Conservation (phyloP, 345 rosid species). For the Carallia brachiata region DNA sequence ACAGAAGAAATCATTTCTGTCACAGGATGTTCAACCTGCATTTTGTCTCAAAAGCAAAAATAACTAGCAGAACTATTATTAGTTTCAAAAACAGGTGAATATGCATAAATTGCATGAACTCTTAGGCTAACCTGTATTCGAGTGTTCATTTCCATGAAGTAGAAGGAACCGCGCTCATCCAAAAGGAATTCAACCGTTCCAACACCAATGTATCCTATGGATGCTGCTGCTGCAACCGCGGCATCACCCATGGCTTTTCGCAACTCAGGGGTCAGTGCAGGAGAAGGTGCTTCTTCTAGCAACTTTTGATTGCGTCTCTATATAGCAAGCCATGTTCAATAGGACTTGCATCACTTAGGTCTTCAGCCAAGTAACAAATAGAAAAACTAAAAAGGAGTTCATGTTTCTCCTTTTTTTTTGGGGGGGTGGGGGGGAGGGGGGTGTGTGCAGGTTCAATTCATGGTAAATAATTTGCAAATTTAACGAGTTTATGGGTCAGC, state of each 20-base stretch:
- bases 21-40: constrained; percentile 97
- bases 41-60: constrained; percentile 11
- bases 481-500: too few relatives aligned
- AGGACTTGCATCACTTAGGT: constrained; percentile 14
- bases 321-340: constrained; percentile 25
- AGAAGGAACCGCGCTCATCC: constrained; percentile 97
- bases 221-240: constrained; percentile 99
- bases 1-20: constrained; percentile 98
- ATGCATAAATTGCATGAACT: neutral
- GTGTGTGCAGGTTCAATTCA: too few relatives aligned
- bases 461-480: too few relatives aligned
- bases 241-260: constrained; percentile 99
- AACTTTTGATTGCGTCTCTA: constrained; percentile 97
- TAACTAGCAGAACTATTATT: constrained; percentile 10
- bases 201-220: constrained; percentile 95
- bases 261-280: constrained; percentile 89
- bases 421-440: too few relatives aligned
- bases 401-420: neutral
- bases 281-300: constrained; percentile 98
- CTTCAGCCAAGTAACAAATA: neutral
- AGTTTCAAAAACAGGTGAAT: neutral
- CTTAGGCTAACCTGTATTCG: constrained; percentile 77
- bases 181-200: constrained; percentile 96
- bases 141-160: constrained; percentile 99
- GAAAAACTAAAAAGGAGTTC: neutral